Evolutionary conservation across 2,329 filamentous ascomycete genomes (phyloP).

Genomic region (Diplodia sapinea): DNA sequence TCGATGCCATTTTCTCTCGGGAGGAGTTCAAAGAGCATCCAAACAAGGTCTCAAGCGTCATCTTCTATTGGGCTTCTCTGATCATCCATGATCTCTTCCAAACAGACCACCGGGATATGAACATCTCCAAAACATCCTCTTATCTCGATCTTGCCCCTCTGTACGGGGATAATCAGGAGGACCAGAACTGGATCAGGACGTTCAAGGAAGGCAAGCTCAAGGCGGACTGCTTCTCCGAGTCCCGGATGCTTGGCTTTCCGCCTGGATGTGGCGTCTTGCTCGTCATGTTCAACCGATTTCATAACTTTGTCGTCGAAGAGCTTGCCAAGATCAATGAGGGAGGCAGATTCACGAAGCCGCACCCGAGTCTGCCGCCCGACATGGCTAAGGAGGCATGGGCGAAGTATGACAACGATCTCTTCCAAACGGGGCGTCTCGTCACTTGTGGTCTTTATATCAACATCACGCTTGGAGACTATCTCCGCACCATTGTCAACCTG

Average conservation of each 20-base stretch:
- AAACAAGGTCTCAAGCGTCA: conserved; percentile 71
- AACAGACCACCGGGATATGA: conserved; percentile 66
- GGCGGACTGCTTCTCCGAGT: conserved; percentile 70
- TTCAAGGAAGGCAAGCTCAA: conserved; percentile 70
- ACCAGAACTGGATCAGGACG: conserved; percentile 69
- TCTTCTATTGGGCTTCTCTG: conserved; percentile 74
- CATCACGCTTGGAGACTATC: conserved; percentile 78
- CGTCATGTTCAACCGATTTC: conserved; percentile 73
- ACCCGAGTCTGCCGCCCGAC: conserved; percentile 43
- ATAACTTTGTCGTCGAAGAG: conserved; percentile 81
- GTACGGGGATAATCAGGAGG: conserved; percentile 70
- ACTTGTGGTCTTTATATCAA: conserved; percentile 60
- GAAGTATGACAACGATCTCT: conserved; percentile 52
- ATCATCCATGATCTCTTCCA: conserved; percentile 67
- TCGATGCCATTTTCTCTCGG: conserved; percentile 68
- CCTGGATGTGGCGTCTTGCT: conserved; percentile 70
- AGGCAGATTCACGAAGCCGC: conserved; percentile 73
- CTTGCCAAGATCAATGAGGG: conserved; percentile 82
- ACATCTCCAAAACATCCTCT: conserved; percentile 70
- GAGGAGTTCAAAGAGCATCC: conserved; percentile 65
- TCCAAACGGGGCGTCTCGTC: conserved; percentile 55
- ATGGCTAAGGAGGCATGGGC: conserved; percentile 46
- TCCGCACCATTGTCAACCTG: conserved; percentile 76
- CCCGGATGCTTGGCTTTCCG: conserved; percentile 68
- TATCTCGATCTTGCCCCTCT: conserved; percentile 75